Conservation (phyloP, 108 stramenopile genomes). For the Pseudonitzschia multistriata region DNA sequence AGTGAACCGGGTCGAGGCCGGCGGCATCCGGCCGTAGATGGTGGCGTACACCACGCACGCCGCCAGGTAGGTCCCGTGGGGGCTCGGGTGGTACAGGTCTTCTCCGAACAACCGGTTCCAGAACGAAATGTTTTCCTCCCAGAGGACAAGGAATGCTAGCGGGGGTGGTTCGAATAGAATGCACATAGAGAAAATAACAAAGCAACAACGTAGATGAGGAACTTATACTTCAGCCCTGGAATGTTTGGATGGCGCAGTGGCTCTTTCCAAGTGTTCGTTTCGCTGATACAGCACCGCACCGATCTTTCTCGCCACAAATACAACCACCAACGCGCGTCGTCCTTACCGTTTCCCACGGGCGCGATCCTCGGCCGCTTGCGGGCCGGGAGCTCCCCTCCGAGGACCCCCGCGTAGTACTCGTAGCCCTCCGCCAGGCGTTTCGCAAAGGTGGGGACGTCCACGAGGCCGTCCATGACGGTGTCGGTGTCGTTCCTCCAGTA, state of each 20-base stretch:
- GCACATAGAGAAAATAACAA: background rate
- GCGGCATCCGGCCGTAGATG: slow-evolving; percentile 40
- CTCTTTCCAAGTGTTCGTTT: too few relatives aligned
- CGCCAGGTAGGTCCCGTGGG: slow-evolving; percentile 41
- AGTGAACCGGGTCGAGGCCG: slow-evolving; percentile 12
- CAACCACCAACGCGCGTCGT: too few relatives aligned
- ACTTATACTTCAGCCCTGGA: too few relatives aligned
- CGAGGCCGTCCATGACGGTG: slow-evolving; percentile 30
- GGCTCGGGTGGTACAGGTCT: slow-evolving; percentile 43
- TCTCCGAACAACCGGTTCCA: slow-evolving; percentile 37
- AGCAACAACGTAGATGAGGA: background rate
- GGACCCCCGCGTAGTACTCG: slow-evolving; percentile 26
- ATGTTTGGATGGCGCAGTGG: too few relatives aligned
- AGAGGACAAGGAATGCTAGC: slow-evolving; percentile 29
- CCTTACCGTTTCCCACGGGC: slow-evolving; percentile 46
- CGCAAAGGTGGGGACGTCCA: slow-evolving; percentile 43
- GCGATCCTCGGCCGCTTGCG: slow-evolving; percentile 38
- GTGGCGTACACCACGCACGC: slow-evolving; percentile 48
- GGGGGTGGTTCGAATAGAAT: background rate
- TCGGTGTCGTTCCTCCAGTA: slow-evolving; percentile 35
- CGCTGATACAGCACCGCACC: background rate
- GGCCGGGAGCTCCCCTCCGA: slow-evolving; percentile 18
- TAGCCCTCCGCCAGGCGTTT: slow-evolving; percentile 35
- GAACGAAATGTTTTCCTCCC: slow-evolving; percentile 44
- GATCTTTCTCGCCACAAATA: background rate